phyloP scores from a whole-genome alignment of 139 green algal genomes.

The Chlamydomonas sphaeroides region DNA sequence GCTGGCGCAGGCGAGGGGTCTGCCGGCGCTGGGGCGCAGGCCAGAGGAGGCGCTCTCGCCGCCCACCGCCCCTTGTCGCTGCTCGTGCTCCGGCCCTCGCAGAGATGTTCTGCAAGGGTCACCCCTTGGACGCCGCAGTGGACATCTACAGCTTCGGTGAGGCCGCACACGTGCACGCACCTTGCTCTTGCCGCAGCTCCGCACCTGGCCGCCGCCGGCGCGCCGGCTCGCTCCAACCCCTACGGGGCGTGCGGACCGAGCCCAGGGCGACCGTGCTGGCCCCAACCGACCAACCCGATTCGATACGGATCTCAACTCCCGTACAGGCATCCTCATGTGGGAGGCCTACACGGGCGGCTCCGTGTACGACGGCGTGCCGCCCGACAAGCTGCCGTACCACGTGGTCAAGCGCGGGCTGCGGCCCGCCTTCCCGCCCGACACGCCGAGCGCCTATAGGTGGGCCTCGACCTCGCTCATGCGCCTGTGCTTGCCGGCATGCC shows the following conservation, averaged over 20 bases:
- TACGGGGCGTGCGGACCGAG: no score
- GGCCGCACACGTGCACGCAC: no score
- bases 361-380: slow-evolving; percentile 30
- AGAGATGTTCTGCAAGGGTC: slow-evolving; percentile 42
- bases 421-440: slow-evolving; percentile 14
- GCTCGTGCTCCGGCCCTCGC: no score
- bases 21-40: no score
- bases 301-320: background rate
- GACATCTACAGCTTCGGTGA: slow-evolving; percentile 7
- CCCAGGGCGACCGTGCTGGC: no score
- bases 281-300: background rate
- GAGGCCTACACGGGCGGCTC: slow-evolving; percentile 10
- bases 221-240: no score
- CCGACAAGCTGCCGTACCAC: slow-evolving; percentile 34
- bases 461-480: background rate
- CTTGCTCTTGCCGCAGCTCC: background rate
- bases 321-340: slow-evolving; percentile 36
- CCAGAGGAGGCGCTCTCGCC: no score
- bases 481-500: no score
- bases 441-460: slow-evolving; percentile 15
- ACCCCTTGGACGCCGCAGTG: slow-evolving; percentile 23
- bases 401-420: slow-evolving; percentile 33
- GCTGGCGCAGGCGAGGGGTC: no score
- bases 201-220: no score
- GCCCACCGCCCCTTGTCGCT: no score